Evolutionary conservation across 1,284 basidiomycete species (phyloP).

Genomic region (Coriolopsis trogii): DNA sequence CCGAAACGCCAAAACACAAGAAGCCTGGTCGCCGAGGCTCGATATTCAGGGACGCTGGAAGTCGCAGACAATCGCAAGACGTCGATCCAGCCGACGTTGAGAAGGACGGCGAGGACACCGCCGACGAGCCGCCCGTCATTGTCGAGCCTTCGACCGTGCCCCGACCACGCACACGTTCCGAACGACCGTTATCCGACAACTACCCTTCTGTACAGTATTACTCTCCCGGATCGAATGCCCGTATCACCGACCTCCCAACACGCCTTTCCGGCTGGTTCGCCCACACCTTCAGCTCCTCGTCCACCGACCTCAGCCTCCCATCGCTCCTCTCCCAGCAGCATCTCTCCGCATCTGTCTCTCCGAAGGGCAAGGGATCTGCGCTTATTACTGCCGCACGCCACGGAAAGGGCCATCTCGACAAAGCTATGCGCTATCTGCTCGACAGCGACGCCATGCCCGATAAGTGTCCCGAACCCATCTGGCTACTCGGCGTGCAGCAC

Average conservation of each 20-base stretch:
- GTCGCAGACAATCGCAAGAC: constrained; percentile 35
- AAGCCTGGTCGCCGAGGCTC: constrained; percentile 32
- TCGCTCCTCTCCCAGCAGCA: constrained; percentile 52
- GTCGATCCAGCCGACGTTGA: constrained; percentile 30
- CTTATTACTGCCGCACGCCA: constrained; percentile 69
- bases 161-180: constrained; percentile 47
- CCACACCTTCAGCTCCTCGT: constrained; percentile 70
- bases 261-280: constrained; percentile 79
- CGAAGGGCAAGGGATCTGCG: constrained; percentile 51
- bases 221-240: constrained; percentile 37
- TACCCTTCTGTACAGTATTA: constrained; percentile 41
- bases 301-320: constrained; percentile 71
- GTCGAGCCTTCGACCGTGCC: constrained; percentile 47
- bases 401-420: constrained; percentile 75
- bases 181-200: constrained; percentile 53
- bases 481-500: constrained; percentile 83
- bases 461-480: constrained; percentile 78
- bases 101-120: constrained; percentile 32
- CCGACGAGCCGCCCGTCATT: constrained; percentile 49
- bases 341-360: constrained; percentile 38
- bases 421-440: constrained; percentile 80
- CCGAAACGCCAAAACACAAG: constrained; percentile 29
- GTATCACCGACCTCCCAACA: constrained; percentile 55
- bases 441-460: constrained; percentile 85
- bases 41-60: constrained; percentile 30